Evolutionary conservation across 352 stramenopile species (phyloP), one percentile per base, ranked within the genome.

Genomic region (Phytophthora constricta): DNA sequence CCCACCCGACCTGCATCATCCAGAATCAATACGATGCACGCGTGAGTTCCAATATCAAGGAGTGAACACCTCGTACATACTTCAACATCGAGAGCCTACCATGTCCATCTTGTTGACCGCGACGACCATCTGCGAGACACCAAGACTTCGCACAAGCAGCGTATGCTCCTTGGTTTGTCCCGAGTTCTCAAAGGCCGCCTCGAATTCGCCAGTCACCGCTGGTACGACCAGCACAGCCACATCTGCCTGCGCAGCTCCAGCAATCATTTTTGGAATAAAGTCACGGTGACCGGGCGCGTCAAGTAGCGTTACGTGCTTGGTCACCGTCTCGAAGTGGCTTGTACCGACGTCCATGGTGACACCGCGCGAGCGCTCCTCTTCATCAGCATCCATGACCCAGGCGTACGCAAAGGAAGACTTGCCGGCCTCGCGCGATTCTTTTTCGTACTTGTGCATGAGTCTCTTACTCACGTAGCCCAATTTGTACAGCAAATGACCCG

Each of bases 61-160:
- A 23, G 45, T 22, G 17, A 34, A 19, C 26, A 49, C 14, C 25
- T 37, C 7, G 16, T 20, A 47, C 5, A 51, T 20, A 31, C 27
- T 31, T 47, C 23, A 34, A 42, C 37, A 45, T 19, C 8, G 48
- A 59, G 10, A 19, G 17, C 56, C 4, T 25, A 97, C 90, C 19
- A 93, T 86, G 71, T 99, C 97, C 83, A 99, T 97, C 79, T 99
- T 99, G 79, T 99, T 99, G 39, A 99, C 80, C 0, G 95, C 97
- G 14, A 99, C 94, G 37, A 99, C 84, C 50, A 99, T 79, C 69
- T 99, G 95, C 9, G 89, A 93, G 27, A 99, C 95, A 17, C 97
- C 97, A 5, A 96, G 82, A 55, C 93, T 98, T 28, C 91, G 81
- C 34, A 98, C 93, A 26, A 99, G 85, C 43, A 98, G 65, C 20